These are phyloP conservation scores for Waltiozyma sp. DNA, from an alignment of 1,139 yeast genomes.

Conservation along the genomic window DNA sequence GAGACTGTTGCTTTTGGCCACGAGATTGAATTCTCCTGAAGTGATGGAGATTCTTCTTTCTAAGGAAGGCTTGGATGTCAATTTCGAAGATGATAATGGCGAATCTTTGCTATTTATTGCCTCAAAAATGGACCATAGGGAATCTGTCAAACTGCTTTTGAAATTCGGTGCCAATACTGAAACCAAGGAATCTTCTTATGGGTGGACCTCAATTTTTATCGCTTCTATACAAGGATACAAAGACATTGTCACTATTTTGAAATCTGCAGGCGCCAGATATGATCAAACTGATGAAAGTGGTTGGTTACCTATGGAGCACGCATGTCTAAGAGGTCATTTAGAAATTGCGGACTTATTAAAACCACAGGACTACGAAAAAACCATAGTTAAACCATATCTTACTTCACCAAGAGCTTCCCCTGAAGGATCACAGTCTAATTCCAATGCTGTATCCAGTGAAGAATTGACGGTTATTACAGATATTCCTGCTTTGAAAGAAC, in stretches of 20 bases:
- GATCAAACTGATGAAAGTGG: slow-evolving; percentile 73
- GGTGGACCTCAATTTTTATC: slow-evolving; percentile 91
- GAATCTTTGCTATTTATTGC: slow-evolving; percentile 84
- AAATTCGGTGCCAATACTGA: slow-evolving; percentile 60
- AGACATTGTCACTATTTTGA: slow-evolving; percentile 45
- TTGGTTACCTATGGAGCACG: slow-evolving; percentile 97
- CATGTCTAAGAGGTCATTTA: slow-evolving; percentile 82
- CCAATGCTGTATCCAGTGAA: neutral
- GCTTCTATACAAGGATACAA: slow-evolving; percentile 81
- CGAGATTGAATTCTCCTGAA: slow-evolving; percentile 51
- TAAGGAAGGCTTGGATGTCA: slow-evolving; percentile 45
- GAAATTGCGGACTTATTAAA: slow-evolving; percentile 50
- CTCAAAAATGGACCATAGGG: slow-evolving; percentile 47
- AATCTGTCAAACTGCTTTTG: slow-evolving; percentile 47
- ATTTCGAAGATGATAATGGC: slow-evolving; percentile 47
- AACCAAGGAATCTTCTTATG: slow-evolving; percentile 66
- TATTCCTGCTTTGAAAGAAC: neutral
- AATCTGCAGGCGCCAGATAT: slow-evolving; percentile 41
- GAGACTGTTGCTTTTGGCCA: slow-evolving; percentile 54
- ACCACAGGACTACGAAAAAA: slow-evolving; percentile 14
- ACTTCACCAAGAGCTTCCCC: neutral
- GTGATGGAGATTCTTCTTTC: slow-evolving; percentile 45
- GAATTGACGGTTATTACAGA: neutral
- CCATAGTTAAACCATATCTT: neutral
- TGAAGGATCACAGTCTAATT: neutral